phyloP scores from a whole-genome alignment of 192 early-diverging fungal species.

The Rhizoclosmatium globosum region DNA sequence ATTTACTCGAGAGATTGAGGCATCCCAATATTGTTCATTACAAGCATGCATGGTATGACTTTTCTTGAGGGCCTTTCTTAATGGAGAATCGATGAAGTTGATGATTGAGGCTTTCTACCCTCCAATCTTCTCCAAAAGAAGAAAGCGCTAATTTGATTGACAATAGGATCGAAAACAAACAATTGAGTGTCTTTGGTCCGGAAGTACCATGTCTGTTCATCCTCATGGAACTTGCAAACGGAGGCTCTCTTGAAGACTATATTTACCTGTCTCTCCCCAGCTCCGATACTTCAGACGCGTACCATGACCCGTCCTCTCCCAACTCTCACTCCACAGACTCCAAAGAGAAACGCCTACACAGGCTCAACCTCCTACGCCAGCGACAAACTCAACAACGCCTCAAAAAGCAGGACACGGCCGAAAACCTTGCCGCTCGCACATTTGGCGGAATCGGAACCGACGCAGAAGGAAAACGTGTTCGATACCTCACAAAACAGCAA shows the following conservation, averaged over 20 bases:
- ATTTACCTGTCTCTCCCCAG: conserved; percentile 62
- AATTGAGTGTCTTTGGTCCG: conserved; percentile 79
- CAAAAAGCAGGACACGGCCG: neutral
- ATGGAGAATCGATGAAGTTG: neutral
- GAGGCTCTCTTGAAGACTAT: conserved; percentile 95
- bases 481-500: conserved; percentile 60
- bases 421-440: conserved; percentile 19
- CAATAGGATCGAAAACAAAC: conserved; percentile 75
- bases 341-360: conserved; percentile 32
- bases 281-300: neutral
- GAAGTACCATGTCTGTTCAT: conserved; percentile 94
- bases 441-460: conserved; percentile 48
- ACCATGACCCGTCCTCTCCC: neutral
- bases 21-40: conserved; percentile 95
- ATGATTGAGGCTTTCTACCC: neutral
- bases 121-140: neutral
- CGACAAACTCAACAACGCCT: neutral
- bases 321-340: neutral
- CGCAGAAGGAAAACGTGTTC: conserved; percentile 44
- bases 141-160: conserved; percentile 77
- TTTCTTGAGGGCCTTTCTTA: conserved; percentile 63
- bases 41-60: conserved; percentile 94
- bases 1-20: conserved; percentile 85
- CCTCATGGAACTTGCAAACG: conserved; percentile 91
- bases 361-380: conserved; percentile 29